These are phyloP conservation scores for Maudiozyma humilis DNA, from an alignment of 1,139 yeast genomes.

Conservation along the genomic window DNA sequence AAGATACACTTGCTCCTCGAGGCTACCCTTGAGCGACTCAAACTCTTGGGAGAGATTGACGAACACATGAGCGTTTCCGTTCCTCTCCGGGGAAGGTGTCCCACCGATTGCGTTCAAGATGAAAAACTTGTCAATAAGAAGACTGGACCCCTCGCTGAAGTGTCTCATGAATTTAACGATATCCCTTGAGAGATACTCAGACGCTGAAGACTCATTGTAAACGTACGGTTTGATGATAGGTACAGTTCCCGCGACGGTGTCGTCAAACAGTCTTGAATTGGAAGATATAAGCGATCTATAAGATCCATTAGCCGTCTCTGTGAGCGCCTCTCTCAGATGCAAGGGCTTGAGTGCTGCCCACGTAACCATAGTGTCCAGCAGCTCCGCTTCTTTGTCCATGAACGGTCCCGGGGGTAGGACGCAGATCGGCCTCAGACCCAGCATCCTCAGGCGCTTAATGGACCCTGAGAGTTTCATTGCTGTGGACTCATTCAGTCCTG, in stretches of 20 bases:
- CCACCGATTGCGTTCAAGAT: constrained; percentile 81
- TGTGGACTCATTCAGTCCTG: constrained; percentile 8
- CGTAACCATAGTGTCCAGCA: constrained; percentile 20
- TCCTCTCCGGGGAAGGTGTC: constrained; percentile 76
- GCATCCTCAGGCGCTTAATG: constrained; percentile 19
- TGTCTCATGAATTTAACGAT: constrained; percentile 18
- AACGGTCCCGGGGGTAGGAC: constrained; percentile 23
- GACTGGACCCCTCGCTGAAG: constrained; percentile 27
- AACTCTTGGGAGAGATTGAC: constrained; percentile 81
- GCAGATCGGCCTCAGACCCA: constrained; percentile 28
- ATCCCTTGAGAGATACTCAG: constrained; percentile 14
- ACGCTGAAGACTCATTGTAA: constrained; percentile 21
- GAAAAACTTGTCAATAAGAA: constrained; percentile 70
- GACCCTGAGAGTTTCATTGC: constrained; percentile 18
- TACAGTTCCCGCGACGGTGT: constrained; percentile 10
- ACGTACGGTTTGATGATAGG: constrained; percentile 27
- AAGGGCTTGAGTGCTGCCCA: constrained; percentile 22
- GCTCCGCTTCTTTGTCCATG: constrained; percentile 18
- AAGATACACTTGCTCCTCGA: constrained; percentile 8
- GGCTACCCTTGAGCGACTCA: constrained; percentile 35
- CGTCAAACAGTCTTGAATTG: constrained; percentile 12
- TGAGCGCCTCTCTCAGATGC: constrained; percentile 18
- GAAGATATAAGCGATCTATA: constrained; percentile 16
- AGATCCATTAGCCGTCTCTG: constrained; percentile 11
- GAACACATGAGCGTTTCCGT: constrained; percentile 77